phyloP scores from a whole-genome alignment of 176 grass and related monocot genomes.

The Triticum turgidum region DNA sequence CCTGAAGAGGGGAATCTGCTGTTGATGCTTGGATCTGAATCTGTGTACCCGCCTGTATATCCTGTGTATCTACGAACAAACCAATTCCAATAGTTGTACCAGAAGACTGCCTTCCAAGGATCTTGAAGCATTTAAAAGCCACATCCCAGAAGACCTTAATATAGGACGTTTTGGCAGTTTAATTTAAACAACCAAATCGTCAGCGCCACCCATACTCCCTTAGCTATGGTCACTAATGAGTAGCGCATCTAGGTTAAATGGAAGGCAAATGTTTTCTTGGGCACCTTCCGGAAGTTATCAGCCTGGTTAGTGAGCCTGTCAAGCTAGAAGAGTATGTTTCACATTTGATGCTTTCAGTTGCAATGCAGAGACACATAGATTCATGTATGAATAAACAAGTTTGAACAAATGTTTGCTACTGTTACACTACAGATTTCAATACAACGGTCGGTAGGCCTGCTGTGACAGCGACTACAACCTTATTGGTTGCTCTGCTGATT shows the following conservation, averaged over 20 bases:
- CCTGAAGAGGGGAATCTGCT: too few species aligned
- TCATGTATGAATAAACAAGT: conserved; percentile 21
- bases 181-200: too few species aligned
- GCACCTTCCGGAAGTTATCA: neutral
- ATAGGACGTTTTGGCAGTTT: too few species aligned
- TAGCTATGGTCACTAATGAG: neutral
- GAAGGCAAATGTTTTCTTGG: neutral
- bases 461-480: conserved; percentile 20
- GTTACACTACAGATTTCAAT: conserved; percentile 54
- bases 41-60: too few species aligned
- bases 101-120: too few species aligned
- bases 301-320: neutral
- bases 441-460: conserved; percentile 6
- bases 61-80: too few species aligned
- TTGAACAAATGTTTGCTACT: conserved; percentile 40
- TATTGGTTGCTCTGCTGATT: conserved; percentile 44
- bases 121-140: too few species aligned
- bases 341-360: neutral
- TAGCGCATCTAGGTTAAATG: neutral
- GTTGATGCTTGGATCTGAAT: too few species aligned
- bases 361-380: conserved; percentile 14
- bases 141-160: too few species aligned
- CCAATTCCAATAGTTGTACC: too few species aligned
- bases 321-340: neutral
- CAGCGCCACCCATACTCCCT: too few species aligned